Percentiles rank a stretch among this genome's conserved stretches.
Evolutionary conservation across 768 basidiomycete genomes (phyloP).

Genomic region (Pulveroboletus sp.): DNA sequence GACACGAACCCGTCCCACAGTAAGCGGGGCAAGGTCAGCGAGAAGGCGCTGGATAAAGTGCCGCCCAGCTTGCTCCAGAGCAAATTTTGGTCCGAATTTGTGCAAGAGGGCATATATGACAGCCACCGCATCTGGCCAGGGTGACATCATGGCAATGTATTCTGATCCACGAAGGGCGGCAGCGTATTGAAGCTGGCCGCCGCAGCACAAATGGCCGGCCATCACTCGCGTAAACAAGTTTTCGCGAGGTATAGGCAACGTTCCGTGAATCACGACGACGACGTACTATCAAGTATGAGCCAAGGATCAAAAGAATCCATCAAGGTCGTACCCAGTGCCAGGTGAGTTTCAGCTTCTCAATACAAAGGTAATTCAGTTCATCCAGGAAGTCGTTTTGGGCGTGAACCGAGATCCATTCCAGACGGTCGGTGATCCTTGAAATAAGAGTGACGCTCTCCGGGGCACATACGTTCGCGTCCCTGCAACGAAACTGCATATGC

Average conservation of each 20-base stretch:
- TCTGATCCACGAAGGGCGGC: conserved; percentile 4
- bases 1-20: neutral
- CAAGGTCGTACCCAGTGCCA: conserved; percentile 15
- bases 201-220: conserved; percentile 9
- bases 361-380: conserved; percentile 7
- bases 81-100: conserved; percentile 17
- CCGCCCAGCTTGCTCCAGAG: conserved; percentile 1
- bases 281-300: conserved; percentile 13
- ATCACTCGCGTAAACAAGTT: too few species aligned
- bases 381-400: conserved; percentile 10
- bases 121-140: conserved; percentile 16
- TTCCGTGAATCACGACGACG: neutral
- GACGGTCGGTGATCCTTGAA: neutral
- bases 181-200: conserved; percentile 6
- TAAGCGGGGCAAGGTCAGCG: conserved; percentile 2
- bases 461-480: conserved; percentile 6
- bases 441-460: conserved; percentile 6
- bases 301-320: neutral
- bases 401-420: conserved; percentile 6
- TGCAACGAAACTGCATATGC: conserved; percentile 8
- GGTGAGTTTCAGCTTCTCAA: conserved; percentile 9
- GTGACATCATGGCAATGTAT: conserved; percentile 13
- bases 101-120: conserved; percentile 12
- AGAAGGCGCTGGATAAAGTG: conserved; percentile 14
- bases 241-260: neutral